phyloP scores from a whole-genome alignment of 768 basidiomycete species.

The Pisolithus sp. region DNA sequence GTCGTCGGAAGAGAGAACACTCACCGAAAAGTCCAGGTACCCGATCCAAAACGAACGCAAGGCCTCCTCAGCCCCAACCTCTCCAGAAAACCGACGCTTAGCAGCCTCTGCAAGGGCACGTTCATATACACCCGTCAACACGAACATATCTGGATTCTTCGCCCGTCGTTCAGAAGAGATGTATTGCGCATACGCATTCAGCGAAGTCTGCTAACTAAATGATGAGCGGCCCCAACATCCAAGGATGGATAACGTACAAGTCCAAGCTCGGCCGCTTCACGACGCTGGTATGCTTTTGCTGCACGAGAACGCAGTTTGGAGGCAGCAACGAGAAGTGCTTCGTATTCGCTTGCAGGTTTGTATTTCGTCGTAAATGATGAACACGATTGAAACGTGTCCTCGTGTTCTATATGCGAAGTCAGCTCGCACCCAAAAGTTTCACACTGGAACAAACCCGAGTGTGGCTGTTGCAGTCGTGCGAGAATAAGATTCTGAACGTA shows the following conservation, averaged over 20 bases:
- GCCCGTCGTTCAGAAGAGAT: conserved; percentile 55
- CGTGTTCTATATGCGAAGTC: conserved; percentile 47
- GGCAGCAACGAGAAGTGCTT: conserved; percentile 65
- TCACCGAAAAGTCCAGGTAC: conserved; percentile 65
- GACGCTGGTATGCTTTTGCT: conserved; percentile 51
- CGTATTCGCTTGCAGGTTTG: conserved; percentile 71
- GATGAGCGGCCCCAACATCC: not conserved
- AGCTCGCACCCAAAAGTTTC: not conserved
- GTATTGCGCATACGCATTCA: conserved; percentile 59
- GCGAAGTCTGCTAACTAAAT: conserved; percentile 30
- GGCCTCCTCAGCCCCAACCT: conserved; percentile 49
- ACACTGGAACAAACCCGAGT: conserved; percentile 48
- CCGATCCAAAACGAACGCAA: conserved; percentile 67
- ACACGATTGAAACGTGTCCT: conserved; percentile 78
- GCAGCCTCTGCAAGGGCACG: conserved; percentile 72
- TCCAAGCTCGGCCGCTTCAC: conserved; percentile 56
- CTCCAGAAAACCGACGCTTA: conserved; percentile 46
- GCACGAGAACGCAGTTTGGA: conserved; percentile 64
- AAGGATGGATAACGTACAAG: conserved; percentile 40
- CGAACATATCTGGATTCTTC: conserved; percentile 51
- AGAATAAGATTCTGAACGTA: conserved; percentile 54
- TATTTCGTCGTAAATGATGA: conserved; percentile 84
- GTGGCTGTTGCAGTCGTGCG: conserved; percentile 68
- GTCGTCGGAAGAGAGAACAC: conserved; percentile 13
- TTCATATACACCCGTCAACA: conserved; percentile 59